Evolutionary conservation across 225 moss, liverwort and hornwort genomes (phyloP).

Genomic region (Bryum argenteum): DNA sequence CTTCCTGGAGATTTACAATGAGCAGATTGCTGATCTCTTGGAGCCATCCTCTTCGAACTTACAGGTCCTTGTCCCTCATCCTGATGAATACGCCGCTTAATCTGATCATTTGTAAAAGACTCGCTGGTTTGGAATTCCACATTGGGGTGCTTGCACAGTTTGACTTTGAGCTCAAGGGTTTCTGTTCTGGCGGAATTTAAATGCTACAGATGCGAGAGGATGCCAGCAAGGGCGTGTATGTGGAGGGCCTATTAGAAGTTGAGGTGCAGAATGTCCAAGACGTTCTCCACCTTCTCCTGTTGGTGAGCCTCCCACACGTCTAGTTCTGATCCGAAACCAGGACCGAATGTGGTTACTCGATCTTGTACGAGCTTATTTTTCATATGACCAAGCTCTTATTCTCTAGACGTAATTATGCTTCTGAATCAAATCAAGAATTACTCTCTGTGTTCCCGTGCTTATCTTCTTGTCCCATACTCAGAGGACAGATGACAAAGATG

Average conservation of each 20-base stretch:
- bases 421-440: neutral
- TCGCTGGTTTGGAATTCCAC: neutral
- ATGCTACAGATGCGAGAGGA: constrained; percentile 85
- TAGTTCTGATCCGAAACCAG: constrained; percentile 13
- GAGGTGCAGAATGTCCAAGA: constrained; percentile 86
- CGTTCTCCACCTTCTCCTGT: constrained; percentile 81
- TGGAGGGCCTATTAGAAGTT: constrained; percentile 85
- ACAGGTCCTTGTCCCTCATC: constrained; percentile 41
- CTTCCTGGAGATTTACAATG: constrained; percentile 58
- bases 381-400: neutral
- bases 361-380: neutral
- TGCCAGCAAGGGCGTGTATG: constrained; percentile 87
- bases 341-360: constrained; percentile 2
- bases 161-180: constrained; percentile 14
- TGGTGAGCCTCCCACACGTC: constrained; percentile 50
- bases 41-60: constrained; percentile 58
- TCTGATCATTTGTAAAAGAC: neutral
- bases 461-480: neutral
- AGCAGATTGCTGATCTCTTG: constrained; percentile 57
- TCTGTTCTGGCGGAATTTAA: constrained; percentile 15
- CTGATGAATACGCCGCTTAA: constrained; percentile 8
- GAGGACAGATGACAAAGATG: neutral
- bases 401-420: constrained; percentile 2
- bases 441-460: neutral
- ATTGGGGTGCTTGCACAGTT: constrained; percentile 4